These are phyloP conservation scores for Manihot esculenta DNA, from an alignment of 441 rosid species.

Conservation along the genomic window DNA sequence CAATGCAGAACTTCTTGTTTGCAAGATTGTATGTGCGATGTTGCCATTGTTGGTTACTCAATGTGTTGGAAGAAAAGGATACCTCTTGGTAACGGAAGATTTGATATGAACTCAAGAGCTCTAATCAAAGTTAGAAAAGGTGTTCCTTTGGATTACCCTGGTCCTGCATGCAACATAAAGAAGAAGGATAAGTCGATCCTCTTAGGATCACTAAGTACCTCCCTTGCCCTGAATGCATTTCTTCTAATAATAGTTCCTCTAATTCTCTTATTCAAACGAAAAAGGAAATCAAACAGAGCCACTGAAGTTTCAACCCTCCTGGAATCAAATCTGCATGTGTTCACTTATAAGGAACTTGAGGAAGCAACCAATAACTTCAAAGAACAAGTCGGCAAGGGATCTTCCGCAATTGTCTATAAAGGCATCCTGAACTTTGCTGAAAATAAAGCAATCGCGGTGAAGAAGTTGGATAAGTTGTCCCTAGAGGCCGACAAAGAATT, in stretches of 20 bases:
- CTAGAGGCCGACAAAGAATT: constrained; percentile 15
- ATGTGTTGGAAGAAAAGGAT: constrained; percentile 16
- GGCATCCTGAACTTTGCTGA: constrained; percentile 8
- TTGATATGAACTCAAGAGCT: background rate
- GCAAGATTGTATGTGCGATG: constrained; percentile 20
- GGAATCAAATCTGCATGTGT: constrained; percentile 15
- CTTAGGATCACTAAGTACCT: constrained; percentile 14
- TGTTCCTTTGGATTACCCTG: background rate
- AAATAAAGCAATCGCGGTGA: constrained; percentile 13
- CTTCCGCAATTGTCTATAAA: constrained; percentile 22
- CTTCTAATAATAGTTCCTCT: background rate
- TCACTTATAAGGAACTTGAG: constrained; percentile 16
- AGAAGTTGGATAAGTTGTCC: constrained; percentile 18
- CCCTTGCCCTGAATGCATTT: constrained; percentile 9
- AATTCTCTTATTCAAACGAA: background rate
- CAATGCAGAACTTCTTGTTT: constrained; percentile 16
- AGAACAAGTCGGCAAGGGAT: constrained; percentile 23
- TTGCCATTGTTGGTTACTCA: constrained; percentile 1
- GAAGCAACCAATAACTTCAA: constrained; percentile 13
- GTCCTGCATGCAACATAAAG: background rate
- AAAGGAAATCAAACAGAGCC: background rate
- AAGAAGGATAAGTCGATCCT: constrained; percentile 2
- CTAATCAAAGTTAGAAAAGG: constrained; percentile 21
- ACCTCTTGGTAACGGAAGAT: constrained; percentile 20
- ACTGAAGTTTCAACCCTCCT: background rate